Evolutionary conservation across 1,284 basidiomycete genomes (phyloP).

Genomic region (Malassezia psittaci): DNA sequence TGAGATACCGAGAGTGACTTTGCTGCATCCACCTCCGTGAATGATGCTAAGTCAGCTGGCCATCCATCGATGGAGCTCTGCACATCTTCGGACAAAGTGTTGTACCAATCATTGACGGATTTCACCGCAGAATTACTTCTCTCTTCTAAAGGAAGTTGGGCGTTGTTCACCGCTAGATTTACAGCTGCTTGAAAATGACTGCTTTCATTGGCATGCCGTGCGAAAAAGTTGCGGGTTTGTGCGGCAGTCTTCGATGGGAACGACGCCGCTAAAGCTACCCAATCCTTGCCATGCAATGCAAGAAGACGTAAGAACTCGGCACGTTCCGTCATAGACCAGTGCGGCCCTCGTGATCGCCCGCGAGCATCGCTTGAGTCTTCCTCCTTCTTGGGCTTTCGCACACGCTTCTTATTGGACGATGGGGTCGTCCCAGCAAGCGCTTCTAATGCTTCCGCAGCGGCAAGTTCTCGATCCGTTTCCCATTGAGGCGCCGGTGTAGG

Average conservation of each 20-base stretch:
- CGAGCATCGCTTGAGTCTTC: constrained; percentile 5
- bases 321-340: constrained; percentile 54
- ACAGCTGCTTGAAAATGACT: constrained; percentile 37
- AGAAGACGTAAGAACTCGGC: constrained; percentile 59
- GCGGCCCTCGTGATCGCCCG: constrained; percentile 38
- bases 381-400: not conserved
- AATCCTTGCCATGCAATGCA: constrained; percentile 62
- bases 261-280: constrained; percentile 62
- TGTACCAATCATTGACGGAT: constrained; percentile 14
- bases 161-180: constrained; percentile 27
- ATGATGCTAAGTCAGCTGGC: constrained; percentile 8
- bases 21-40: not conserved
- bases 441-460: constrained; percentile 49
- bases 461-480: constrained; percentile 44
- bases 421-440: constrained; percentile 31
- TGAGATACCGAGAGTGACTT: not conserved
- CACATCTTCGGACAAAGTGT: constrained; percentile 2
- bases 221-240: constrained; percentile 64
- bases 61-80: constrained; percentile 8
- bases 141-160: constrained; percentile 22
- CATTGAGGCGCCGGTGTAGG: too few species aligned
- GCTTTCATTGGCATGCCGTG: constrained; percentile 33
- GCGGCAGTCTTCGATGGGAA: constrained; percentile 69
- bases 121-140: constrained; percentile 2
- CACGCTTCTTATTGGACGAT: constrained; percentile 5